A percentile compares a stretch with the other conserved stretches of the same genome.
These are phyloP conservation scores for Dictyostelium discoideum DNA, from an alignment of 78 protist genomes.

Conservation along the genomic window dicty_2.7 NC_007091.3:201001-201500, in stretches of 20 bases:
- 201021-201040: slow-evolving; percentile 35
- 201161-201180: slow-evolving; percentile 48
- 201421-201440: neutral
- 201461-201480: slow-evolving; percentile 36
- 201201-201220: neutral
- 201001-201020: neutral
- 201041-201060: slow-evolving; percentile 57
- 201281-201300: neutral
- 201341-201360: neutral
- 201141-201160: slow-evolving; percentile 74
- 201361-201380: slow-evolving; percentile 64
- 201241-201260: slow-evolving; percentile 29
- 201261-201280: neutral
- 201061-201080: slow-evolving; percentile 10
- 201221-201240: slow-evolving; percentile 23
- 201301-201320: slow-evolving; percentile 57
- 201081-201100: neutral
- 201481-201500: neutral
- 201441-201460: neutral
- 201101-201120: neutral
- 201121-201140: slow-evolving; percentile 38
- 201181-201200: slow-evolving; percentile 21
- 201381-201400: slow-evolving; percentile 74
- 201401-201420: slow-evolving; percentile 12
- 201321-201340: slow-evolving; percentile 70